Percentiles rank a stretch among this genome's conserved stretches.
Evolutionary conservation across 805 yeast genomes (phyloP).

Genomic region (Candida montana): DNA sequence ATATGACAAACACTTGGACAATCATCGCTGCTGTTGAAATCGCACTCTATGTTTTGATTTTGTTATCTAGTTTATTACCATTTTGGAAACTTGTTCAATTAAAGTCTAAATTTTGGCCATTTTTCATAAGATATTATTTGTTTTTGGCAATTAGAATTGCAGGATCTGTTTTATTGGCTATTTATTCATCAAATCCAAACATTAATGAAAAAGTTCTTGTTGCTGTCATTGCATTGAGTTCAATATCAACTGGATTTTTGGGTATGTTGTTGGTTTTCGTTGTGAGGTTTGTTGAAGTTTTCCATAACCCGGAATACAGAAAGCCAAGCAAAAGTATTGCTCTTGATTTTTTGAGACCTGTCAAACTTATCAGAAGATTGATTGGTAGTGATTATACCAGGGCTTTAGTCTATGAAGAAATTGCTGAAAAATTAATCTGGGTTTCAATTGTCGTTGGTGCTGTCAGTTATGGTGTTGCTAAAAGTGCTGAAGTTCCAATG

Average conservation of each 20-base stretch:
- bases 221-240: constrained; percentile 1
- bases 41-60: neutral
- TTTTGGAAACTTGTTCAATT: neutral
- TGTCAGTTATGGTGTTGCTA: neutral
- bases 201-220: neutral
- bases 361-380: neutral
- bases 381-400: neutral
- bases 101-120: constrained; percentile 2
- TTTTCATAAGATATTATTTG: constrained; percentile 2
- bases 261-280: constrained; percentile 3
- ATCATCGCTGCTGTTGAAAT: constrained; percentile 3
- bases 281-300: constrained; percentile 3
- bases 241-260: constrained; percentile 6
- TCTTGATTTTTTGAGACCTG: constrained; percentile 2
- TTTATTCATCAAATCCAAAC: constrained; percentile 1
- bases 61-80: neutral
- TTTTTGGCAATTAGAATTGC: constrained; percentile 2
- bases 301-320: constrained; percentile 5
- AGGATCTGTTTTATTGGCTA: neutral
- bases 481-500: neutral
- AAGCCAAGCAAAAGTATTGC: neutral
- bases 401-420: constrained; percentile 3
- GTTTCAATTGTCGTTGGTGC: constrained; percentile 6
- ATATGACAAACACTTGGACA: neutral
- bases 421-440: constrained; percentile 2